A percentile compares a stretch with the other conserved stretches of the same genome.
phyloP scores from a whole-genome alignment of 768 basidiomycete species.

The Calvatia gigantea region DNA sequence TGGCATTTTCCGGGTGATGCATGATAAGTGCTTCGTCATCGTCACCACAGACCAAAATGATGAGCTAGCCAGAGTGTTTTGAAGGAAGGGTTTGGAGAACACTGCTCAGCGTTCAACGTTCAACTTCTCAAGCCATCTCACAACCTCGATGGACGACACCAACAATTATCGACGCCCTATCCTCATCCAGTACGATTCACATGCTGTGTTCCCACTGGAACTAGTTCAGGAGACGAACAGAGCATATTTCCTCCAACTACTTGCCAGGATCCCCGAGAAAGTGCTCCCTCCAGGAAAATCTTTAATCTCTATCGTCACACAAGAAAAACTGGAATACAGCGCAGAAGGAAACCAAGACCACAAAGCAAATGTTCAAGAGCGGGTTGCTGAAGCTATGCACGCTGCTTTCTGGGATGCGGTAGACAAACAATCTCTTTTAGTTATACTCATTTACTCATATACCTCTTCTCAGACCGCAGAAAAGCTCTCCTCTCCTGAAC shows the following conservation, averaged over 20 bases:
- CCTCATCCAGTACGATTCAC: conserved; percentile 13
- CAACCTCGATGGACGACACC: background rate
- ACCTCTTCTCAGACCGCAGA: conserved; percentile 43
- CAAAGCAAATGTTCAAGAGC: conserved; percentile 13
- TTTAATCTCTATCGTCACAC: conserved; percentile 49
- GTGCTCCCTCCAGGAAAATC: conserved; percentile 74
- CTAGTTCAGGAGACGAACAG: conserved; percentile 55
- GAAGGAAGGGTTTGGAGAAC: background rate
- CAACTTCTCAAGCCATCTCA: background rate
- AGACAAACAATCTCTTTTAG: conserved; percentile 17
- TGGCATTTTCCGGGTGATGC: background rate
- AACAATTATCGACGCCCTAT: conserved; percentile 1
- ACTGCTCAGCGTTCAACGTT: background rate
- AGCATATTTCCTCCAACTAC: conserved; percentile 62
- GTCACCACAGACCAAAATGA: background rate
- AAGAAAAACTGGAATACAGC: conserved; percentile 31
- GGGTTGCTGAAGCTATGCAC: conserved; percentile 54
- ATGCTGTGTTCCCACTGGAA: conserved; percentile 43
- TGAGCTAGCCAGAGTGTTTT: background rate
- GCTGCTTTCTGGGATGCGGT: conserved; percentile 78
- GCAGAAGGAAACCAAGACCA: conserved; percentile 18
- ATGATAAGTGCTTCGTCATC: background rate
- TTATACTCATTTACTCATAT: background rate
- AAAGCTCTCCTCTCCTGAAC: conserved; percentile 52
- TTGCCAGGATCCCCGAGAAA: conserved; percentile 56